phyloP scores from a whole-genome alignment of 1,284 basidiomycete genomes.

The Pterula multifida region DNA sequence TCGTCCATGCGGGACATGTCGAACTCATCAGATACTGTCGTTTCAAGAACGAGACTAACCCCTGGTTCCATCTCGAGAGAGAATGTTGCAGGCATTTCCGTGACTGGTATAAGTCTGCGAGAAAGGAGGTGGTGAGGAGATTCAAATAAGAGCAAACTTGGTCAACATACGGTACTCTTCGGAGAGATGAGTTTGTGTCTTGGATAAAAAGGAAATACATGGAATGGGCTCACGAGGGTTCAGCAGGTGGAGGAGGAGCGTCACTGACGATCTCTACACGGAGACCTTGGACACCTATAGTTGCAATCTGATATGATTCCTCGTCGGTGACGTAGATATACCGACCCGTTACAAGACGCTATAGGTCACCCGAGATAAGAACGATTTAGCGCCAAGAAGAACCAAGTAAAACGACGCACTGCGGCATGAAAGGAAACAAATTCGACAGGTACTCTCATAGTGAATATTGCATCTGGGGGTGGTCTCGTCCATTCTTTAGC shows the following conservation, averaged over 20 bases:
- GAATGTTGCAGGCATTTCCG: constrained; percentile 78
- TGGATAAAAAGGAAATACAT: constrained; percentile 3
- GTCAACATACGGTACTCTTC: constrained; percentile 67
- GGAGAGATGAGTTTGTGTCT: constrained; percentile 16
- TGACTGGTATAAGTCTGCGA: constrained; percentile 32
- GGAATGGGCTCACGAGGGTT: constrained; percentile 52
- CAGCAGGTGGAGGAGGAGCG: constrained; percentile 65
- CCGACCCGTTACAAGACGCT: constrained; percentile 66
- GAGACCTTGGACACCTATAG: constrained; percentile 63
- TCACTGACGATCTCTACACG: constrained; percentile 75
- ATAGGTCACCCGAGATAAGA: constrained; percentile 7
- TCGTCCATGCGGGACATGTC: constrained; percentile 84
- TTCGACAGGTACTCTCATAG: constrained; percentile 68
- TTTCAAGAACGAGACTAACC: constrained; percentile 65
- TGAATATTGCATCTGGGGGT: constrained; percentile 61
- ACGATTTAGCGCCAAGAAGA: constrained; percentile 9
- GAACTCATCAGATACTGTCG: constrained; percentile 64
- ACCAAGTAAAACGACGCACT: constrained; percentile 27
- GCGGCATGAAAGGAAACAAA: constrained; percentile 70
- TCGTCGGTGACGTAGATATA: constrained; percentile 72
- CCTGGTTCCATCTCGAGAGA: constrained; percentile 66
- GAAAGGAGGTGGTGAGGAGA: constrained; percentile 6
- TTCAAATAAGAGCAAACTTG: no score
- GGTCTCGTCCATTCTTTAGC: constrained; percentile 78
- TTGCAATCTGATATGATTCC: constrained; percentile 74